A percentile compares a stretch with the other conserved stretches of the same genome.
These are phyloP conservation scores for Termitomyces sp. DNA, from an alignment of 768 basidiomycete species.

Conservation along the genomic window DNA sequence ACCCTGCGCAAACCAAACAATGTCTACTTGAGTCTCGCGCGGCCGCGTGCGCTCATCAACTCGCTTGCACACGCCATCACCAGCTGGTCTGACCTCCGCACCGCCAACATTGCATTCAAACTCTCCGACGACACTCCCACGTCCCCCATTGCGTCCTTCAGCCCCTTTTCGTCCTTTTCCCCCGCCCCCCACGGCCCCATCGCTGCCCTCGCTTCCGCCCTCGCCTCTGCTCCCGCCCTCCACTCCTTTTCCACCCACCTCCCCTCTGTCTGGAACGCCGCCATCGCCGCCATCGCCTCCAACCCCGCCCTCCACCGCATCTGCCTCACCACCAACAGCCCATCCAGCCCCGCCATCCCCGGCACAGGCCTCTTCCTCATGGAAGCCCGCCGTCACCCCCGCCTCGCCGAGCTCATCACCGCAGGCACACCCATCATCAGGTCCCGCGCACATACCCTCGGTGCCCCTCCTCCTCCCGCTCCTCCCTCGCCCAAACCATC, in stretches of 20 bases:
- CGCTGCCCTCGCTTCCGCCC: conserved; percentile 27
- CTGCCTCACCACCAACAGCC: neutral
- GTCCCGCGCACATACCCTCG: conserved; percentile 21
- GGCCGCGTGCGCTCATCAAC: conserved; percentile 39
- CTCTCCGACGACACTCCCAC: conserved; percentile 42
- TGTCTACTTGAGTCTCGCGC: conserved; percentile 53
- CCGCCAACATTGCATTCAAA: conserved; percentile 51
- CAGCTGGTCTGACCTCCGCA: conserved; percentile 42
- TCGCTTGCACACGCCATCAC: conserved; percentile 42
- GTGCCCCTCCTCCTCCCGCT: neutral
- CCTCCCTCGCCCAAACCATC: neutral
- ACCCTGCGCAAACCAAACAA: conserved; percentile 47
- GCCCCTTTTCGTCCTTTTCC: conserved; percentile 12
- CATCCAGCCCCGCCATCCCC: conserved; percentile 18
- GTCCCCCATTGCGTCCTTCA: conserved; percentile 23
- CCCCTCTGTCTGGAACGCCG: conserved; percentile 56
- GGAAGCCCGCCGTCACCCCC: conserved; percentile 47
- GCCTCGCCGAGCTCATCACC: conserved; percentile 50
- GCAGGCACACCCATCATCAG: conserved; percentile 38
- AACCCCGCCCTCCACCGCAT: conserved; percentile 37
- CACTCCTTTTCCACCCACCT: conserved; percentile 49
- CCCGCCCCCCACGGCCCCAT: conserved; percentile 25
- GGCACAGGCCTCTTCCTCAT: conserved; percentile 55
- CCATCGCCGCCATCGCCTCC: conserved; percentile 43
- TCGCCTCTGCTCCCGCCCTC: conserved; percentile 39